Evolutionary conservation across 1,284 basidiomycete species (phyloP).

Genomic region (Thelephora terrestris): DNA sequence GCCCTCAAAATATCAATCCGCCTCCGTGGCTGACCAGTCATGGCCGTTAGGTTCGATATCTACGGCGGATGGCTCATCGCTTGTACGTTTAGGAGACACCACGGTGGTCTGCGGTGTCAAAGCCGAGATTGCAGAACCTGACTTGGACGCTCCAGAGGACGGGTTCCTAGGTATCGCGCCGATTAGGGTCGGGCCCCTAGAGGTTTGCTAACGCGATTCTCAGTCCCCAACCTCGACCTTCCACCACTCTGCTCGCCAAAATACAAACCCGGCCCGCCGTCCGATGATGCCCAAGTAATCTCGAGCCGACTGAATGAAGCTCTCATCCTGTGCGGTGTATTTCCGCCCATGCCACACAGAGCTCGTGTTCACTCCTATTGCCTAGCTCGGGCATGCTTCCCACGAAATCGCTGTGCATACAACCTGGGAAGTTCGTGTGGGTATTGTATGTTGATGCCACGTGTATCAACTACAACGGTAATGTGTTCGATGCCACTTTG

Average conservation of each 20-base stretch:
- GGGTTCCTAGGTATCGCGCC: constrained; percentile 70
- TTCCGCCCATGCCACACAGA: not conserved
- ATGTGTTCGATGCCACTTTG: constrained; percentile 85
- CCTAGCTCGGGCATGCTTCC: constrained; percentile 63
- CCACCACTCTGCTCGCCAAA: constrained; percentile 86
- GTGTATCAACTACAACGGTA: constrained; percentile 96
- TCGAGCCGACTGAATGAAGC: constrained; percentile 76
- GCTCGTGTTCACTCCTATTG: constrained; percentile 1
- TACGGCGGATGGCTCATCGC: constrained; percentile 83
- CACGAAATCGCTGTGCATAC: constrained; percentile 67
- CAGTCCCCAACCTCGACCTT: constrained; percentile 84
- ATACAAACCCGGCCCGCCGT: constrained; percentile 92
- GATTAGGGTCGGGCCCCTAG: not conserved
- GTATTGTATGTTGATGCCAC: constrained; percentile 88
- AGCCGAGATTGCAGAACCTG: constrained; percentile 88
- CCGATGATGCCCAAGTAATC: constrained; percentile 84
- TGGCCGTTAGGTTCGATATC: constrained; percentile 64
- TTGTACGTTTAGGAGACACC: constrained; percentile 84
- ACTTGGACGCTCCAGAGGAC: constrained; percentile 58
- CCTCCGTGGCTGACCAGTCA: not conserved
- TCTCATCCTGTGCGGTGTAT: constrained; percentile 50
- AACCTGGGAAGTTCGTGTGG: constrained; percentile 77
- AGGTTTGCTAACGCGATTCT: constrained; percentile 2
- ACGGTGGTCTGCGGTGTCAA: constrained; percentile 91
- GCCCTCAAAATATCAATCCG: constrained; percentile 3